Evolutionary conservation across 768 basidiomycete species (phyloP).

Genomic region (Astraeus odoratus): DNA sequence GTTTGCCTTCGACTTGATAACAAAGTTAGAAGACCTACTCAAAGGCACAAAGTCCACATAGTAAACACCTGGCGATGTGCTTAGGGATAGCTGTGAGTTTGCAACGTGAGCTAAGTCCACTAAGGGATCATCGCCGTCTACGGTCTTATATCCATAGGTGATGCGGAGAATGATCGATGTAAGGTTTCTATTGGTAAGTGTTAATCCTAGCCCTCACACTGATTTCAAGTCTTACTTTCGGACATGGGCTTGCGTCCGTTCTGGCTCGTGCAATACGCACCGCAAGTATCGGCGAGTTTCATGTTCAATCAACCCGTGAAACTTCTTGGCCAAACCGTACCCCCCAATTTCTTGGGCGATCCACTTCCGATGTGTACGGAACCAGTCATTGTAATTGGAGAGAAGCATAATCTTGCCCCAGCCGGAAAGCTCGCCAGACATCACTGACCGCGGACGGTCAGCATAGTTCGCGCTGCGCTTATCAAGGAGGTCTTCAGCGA

Average conservation of each 20-base stretch:
- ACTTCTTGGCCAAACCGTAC: constrained; percentile 6
- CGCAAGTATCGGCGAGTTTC: constrained; percentile 12
- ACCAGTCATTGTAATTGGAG: constrained; percentile 9
- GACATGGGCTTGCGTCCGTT: constrained; percentile 5
- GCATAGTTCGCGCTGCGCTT: constrained; percentile 39
- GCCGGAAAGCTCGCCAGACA: constrained; percentile 15
- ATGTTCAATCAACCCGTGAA: constrained; percentile 13
- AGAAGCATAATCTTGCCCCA: constrained; percentile 17
- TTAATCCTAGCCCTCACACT: background rate
- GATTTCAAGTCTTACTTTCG: constrained; percentile 8
- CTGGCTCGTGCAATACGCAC: constrained; percentile 7
- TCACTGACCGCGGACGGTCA: constrained; percentile 15
- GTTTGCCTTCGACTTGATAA: too few relatives aligned
- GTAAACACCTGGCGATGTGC: constrained; percentile 1
- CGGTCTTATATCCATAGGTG: constrained; percentile 34
- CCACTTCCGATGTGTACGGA: constrained; percentile 14
- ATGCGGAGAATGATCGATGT: constrained; percentile 27
- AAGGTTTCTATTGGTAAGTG: constrained; percentile 1
- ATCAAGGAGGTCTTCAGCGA: constrained; percentile 39
- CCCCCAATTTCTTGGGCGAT: constrained; percentile 11
- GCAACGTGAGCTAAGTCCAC: constrained; percentile 23
- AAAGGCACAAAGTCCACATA: constrained; percentile 14
- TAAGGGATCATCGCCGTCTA: constrained; percentile 30
- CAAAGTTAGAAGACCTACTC: constrained; percentile 5
- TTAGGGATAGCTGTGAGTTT: constrained; percentile 16